Evolutionary conservation across 305 asterid species (phyloP).

Genomic region (Salvia sclarea): DNA sequence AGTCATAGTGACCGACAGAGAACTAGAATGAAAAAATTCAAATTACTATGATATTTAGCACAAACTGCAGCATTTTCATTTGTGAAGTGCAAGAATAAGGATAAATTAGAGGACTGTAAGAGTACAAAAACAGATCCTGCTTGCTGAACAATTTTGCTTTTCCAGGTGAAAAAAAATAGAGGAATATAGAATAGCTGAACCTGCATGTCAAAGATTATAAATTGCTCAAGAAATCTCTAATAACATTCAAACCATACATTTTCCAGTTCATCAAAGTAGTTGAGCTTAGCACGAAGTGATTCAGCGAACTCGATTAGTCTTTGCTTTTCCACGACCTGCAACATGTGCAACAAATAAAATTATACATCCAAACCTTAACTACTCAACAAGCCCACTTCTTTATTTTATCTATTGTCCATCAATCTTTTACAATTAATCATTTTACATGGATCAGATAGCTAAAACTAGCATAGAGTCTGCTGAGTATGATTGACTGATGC

Average conservation of each 20-base stretch:
- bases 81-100: conserved; percentile 3
- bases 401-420: background rate
- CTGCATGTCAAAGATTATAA: conserved; percentile 10
- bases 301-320: conserved; percentile 91
- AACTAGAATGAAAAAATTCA: background rate
- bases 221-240: conserved; percentile 30
- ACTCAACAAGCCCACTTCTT: background rate
- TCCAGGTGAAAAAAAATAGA: conserved; percentile 1
- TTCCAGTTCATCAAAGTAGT: conserved; percentile 98
- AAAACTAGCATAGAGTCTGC: conserved; percentile 15
- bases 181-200: conserved; percentile 18
- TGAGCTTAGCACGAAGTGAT: conserved; percentile 93
- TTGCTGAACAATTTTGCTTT: conserved; percentile 4
- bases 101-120: background rate
- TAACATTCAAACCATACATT: conserved; percentile 76
- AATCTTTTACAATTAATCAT: conserved; percentile 21
- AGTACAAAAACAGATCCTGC: conserved; percentile 9
- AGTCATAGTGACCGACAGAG: background rate
- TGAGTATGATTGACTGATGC: background rate
- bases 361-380: background rate
- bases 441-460: conserved; percentile 10
- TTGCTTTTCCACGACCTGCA: conserved; percentile 96
- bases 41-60: background rate
- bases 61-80: background rate
- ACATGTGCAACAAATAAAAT: conserved; percentile 36